phyloP scores from a whole-genome alignment of 306 rosid genomes.

The Clitoria ternatea region DNA sequence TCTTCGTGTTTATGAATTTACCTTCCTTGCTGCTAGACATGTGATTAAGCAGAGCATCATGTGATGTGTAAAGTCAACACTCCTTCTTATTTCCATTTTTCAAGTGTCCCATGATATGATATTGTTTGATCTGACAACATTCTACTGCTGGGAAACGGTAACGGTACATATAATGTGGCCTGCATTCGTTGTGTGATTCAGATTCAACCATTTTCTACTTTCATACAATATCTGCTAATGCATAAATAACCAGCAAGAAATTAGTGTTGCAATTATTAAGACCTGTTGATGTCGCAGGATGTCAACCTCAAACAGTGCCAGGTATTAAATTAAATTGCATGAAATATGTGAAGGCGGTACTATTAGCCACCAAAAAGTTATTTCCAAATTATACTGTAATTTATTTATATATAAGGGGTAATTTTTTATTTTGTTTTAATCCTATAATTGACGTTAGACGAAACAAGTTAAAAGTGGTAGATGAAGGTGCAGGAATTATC shows the following conservation, averaged over 20 bases:
- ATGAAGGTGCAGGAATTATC: too few species aligned
- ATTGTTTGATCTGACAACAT: conserved; percentile 7
- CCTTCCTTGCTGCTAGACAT: neutral
- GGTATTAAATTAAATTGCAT: neutral
- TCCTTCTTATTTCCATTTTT: conserved; percentile 3
- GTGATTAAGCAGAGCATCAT: neutral
- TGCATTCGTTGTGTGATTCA: conserved; percentile 9
- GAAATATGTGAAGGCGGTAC: too few species aligned
- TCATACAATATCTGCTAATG: neutral
- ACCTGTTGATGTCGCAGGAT: neutral
- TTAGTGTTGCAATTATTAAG: neutral
- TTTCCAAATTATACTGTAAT: too few species aligned
- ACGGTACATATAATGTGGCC: neutral
- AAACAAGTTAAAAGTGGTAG: too few species aligned
- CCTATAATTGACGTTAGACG: too few species aligned
- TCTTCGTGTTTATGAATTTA: too few species aligned
- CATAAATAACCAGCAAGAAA: neutral
- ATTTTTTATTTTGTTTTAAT: too few species aligned
- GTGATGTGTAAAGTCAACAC: conserved; percentile 34
- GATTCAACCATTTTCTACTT: neutral
- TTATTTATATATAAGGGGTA: too few species aligned
- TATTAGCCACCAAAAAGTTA: too few species aligned
- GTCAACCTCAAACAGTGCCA: neutral
- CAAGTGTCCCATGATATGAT: conserved; percentile 18
- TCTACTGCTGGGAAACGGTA: neutral